Evolutionary conservation across 441 rosid species (phyloP).

Genomic region (Syzygium syzygioides): DNA sequence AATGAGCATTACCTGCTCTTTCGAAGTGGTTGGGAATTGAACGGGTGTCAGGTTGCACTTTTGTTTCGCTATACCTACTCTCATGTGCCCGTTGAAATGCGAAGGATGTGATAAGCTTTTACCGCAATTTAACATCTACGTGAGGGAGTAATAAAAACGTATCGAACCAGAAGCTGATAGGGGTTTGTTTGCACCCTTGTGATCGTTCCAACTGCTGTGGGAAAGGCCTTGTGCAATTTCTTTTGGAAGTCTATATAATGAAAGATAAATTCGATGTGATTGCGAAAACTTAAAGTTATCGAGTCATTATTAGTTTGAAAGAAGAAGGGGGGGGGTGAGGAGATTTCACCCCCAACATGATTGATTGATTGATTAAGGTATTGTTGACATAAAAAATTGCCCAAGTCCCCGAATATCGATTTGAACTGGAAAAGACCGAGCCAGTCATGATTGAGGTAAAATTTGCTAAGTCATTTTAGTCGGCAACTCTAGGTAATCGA

Average conservation of each 20-base stretch:
- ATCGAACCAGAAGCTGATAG: neutral
- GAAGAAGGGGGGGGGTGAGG: neutral
- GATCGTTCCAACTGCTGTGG: neutral
- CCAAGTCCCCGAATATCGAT: fast-evolving
- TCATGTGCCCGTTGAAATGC: neutral
- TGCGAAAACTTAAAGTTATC: neutral
- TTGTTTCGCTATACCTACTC: neutral
- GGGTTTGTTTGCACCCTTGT: neutral
- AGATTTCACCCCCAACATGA: neutral
- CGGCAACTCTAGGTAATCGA: neutral
- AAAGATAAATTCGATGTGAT: neutral
- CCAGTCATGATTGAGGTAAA: neutral
- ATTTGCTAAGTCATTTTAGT: neutral
- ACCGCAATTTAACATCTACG: neutral
- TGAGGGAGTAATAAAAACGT: neutral
- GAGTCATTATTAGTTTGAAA: neutral
- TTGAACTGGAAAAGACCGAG: fast-evolving
- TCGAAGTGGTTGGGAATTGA: neutral
- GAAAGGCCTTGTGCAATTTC: neutral
- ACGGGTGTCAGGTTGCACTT: neutral
- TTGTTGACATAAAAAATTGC: fast-evolving
- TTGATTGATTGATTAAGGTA: too few relatives aligned
- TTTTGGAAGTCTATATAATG: fast-evolving
- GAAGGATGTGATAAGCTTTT: neutral
- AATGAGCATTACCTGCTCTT: neutral